phyloP scores from a whole-genome alignment of 116 monocot genomes.

The Dioscorea cayenensis region DNA sequence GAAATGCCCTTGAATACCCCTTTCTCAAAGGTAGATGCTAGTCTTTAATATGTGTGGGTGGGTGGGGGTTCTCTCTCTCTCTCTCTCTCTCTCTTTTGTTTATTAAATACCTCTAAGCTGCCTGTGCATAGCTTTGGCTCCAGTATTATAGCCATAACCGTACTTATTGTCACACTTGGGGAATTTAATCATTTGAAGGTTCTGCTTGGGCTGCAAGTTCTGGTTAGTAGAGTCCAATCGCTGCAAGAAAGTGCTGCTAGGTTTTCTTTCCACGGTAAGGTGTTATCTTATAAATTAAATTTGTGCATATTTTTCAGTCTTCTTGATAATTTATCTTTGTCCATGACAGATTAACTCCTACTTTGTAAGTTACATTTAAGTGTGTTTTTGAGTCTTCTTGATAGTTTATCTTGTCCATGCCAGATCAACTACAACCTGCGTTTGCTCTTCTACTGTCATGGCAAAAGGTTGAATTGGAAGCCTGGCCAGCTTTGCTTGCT shows the following conservation, averaged over 20 bases:
- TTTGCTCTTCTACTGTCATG: conserved; percentile 46
- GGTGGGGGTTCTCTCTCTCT: too few species aligned
- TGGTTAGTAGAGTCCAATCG: conserved; percentile 35
- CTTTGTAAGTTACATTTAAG: neutral
- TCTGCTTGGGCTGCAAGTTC: conserved; percentile 58
- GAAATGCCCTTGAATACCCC: conserved; percentile 40
- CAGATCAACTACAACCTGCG: conserved; percentile 62
- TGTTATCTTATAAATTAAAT: neutral
- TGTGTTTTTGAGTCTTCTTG: neutral
- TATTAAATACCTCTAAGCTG: too few species aligned
- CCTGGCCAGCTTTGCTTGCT: conserved; percentile 78
- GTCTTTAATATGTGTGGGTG: neutral
- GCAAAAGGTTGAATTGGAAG: conserved; percentile 85
- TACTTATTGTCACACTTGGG: neutral
- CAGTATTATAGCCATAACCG: too few species aligned
- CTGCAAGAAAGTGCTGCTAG: conserved; percentile 62
- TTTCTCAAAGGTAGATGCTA: conserved; percentile 57
- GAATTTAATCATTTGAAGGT: conserved; percentile 39
- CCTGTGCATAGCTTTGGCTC: too few species aligned
- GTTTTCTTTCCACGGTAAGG: conserved; percentile 49
- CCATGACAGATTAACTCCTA: too few species aligned
- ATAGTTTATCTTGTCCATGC: neutral
- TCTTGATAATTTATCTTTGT: too few species aligned
- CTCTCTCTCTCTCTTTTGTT: too few species aligned
- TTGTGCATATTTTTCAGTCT: too few species aligned